Base-by-base conservation (phyloP, 2,329 filamentous ascomycete genomes). In the Fusarium praegraminearum region DNA sequence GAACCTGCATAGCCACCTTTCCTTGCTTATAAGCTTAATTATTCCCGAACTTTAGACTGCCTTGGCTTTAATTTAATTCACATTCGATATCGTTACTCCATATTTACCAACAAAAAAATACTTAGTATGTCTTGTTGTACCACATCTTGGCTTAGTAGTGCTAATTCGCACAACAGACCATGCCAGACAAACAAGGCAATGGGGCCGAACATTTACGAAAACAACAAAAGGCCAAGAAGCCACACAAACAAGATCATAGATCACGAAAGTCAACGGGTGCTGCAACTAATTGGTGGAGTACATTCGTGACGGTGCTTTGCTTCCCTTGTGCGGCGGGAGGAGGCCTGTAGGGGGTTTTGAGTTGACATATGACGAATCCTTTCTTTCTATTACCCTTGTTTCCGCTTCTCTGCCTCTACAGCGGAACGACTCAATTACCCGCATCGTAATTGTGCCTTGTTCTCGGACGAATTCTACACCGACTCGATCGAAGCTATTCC, bases 391-490 rank as follows among this genome's bases (percentile, higher is more conserved):
- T 40, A 13, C 7, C n/a, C n/a, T 22, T 40, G n/a, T 40, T 7
- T 40, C 12, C 22, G 11, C 20, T 22, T 8, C 12, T n/a, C 7
- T 7, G 22, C n/a, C 12, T n/a, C 7, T 7, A 40, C n/a, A 22
- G 16, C 18, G 24, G n/a, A 52, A 10, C 12, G 22, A 20, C 22
- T 26, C 13, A 20, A 38, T 16, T 28, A 3, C 20, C 47, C 18
- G 16, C 2, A 28, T 13, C 15, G 16, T 8, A 1, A 40, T 12
- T 12, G 15, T 41, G 35, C 18, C 24, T 52, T 26, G 24, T 15
- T 36, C 26, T 41, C 49, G 49, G 49, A 40, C 36, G 49, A 52
- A 52, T 36, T 30, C 49, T 26, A 13, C 36, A 20, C 49, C 49
- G 49, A 13, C 35, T 41, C 4, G 28, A 24, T 13, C 33, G 24